phyloP scores from a whole-genome alignment of 2,329 filamentous ascomycete genomes.

The Epichloe baconii region DNA sequence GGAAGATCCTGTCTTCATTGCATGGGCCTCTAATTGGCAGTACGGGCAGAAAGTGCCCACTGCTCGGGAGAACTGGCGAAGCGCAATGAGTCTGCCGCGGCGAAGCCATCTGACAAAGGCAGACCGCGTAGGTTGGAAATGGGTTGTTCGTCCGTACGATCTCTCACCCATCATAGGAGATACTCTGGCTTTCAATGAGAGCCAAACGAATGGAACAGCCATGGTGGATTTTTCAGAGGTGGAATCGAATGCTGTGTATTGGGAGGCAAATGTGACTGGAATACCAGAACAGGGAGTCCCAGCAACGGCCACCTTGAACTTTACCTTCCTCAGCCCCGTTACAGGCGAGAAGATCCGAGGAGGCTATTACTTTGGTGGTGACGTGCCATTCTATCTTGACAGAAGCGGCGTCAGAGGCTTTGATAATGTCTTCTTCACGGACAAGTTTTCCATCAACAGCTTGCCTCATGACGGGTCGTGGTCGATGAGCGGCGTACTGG shows the following conservation, averaged over 20 bases:
- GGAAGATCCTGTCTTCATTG: slow-evolving; percentile 19
- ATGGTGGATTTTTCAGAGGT: slow-evolving; percentile 37
- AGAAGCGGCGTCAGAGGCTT: slow-evolving; percentile 16
- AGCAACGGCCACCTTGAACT: slow-evolving; percentile 15
- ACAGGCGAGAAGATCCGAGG: slow-evolving; percentile 15
- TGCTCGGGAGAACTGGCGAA: slow-evolving; percentile 18
- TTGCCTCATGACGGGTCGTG: slow-evolving; percentile 10
- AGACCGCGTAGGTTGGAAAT: slow-evolving; percentile 35
- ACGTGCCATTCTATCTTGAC: slow-evolving; percentile 16
- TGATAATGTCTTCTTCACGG: slow-evolving; percentile 20
- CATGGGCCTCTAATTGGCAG: slow-evolving; percentile 25
- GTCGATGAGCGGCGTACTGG: slow-evolving; percentile 20
- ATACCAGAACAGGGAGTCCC: slow-evolving; percentile 11
- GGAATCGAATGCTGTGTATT: slow-evolving; percentile 37
- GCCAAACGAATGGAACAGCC: slow-evolving; percentile 34
- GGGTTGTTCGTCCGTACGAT: slow-evolving; percentile 38
- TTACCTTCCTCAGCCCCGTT: slow-evolving; percentile 13
- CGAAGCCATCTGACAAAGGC: slow-evolving; percentile 37
- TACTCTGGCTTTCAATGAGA: slow-evolving; percentile 28
- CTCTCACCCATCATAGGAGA: slow-evolving; percentile 31
- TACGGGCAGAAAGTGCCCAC: slow-evolving; percentile 19
- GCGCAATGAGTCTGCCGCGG: slow-evolving; percentile 26
- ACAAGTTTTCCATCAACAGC: slow-evolving; percentile 16
- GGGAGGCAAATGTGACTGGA: slow-evolving; percentile 38
- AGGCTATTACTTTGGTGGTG: slow-evolving; percentile 16